Conservation (phyloP, 352 stramenopile species). For the Blastocystis sp. region DNA sequence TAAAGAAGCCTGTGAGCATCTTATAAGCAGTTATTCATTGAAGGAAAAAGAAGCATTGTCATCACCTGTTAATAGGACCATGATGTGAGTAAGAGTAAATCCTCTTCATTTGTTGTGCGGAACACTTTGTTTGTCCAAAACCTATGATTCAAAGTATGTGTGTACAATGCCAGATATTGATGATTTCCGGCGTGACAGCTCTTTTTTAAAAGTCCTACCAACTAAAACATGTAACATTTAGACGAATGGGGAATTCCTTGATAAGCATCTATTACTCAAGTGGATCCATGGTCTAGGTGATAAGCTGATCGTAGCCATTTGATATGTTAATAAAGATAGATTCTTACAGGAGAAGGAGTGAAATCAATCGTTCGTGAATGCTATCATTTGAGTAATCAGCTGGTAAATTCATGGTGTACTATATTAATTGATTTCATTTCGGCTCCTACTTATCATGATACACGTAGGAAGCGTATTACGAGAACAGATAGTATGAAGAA, state of each 20-base stretch:
- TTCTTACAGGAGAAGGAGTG: conserved; percentile 28
- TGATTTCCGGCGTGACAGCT: background rate
- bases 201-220: background rate
- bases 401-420: conserved; percentile 32
- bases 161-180: conserved; percentile 43
- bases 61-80: background rate
- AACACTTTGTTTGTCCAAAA: background rate
- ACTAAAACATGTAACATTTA: background rate
- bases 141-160: background rate
- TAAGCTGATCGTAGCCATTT: background rate
- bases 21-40: background rate
- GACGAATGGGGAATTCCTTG: background rate
- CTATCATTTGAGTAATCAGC: conserved; percentile 45
- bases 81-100: too few species aligned
- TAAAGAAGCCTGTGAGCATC: background rate
- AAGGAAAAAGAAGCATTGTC: background rate
- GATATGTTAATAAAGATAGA: background rate
- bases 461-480: background rate
- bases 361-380: conserved; percentile 41
- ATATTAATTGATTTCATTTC: conserved; percentile 45
- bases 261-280: background rate
- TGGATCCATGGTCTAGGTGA: background rate
- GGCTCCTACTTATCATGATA: background rate
- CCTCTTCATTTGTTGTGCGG: background rate
- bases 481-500: background rate